Evolutionary conservation across 306 rosid genomes (phyloP), one percentile per base, ranked within the genome.

Genomic region (Gastrolobium villosum): DNA sequence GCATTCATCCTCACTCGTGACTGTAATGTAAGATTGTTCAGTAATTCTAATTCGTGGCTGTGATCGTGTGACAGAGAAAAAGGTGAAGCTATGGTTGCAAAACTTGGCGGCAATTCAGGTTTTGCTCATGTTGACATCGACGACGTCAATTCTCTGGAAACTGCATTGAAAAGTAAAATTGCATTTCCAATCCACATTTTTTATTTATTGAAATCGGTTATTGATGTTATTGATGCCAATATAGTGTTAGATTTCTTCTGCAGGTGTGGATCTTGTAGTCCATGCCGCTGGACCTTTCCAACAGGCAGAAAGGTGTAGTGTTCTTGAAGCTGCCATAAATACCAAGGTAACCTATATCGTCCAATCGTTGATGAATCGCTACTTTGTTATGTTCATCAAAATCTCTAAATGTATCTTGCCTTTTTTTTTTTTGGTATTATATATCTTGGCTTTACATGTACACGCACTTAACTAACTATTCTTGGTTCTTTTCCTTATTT

Each of bases 211-310:
- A 61, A 46, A 10, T 62, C 10, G 11, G 35, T 61, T 53, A 9
- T 76, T 1, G 60, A 67, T n/a, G 56, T 37, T 37, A 63, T 74
- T 35, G 66, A 55, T 81, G 45, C 30, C 13, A 36, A 44, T 5
- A 20, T 28, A 72, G 68, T 40, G 6, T 70, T 44, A 65, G 48
- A 60, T 81, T 84, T 45, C 82, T 9, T 72, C 79, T 80, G 83
- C 87, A 94, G 99, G 80, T 80, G 94, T 86, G 63, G 97, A 94
- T 89, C 93, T 92, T 72, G 99, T 94, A 75, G 87, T 94, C 65
- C 99, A 94, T 83, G 74, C 97, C 1, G 97, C 99, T 2, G 99
- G 99, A n/a, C 97, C 97, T 69, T 94, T 94, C 74, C 99, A 94
- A 77, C 97, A 86, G 83, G 50, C 88, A 65, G 85, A 88, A 72